phyloP scores from a whole-genome alignment of 1,284 basidiomycete species.

The Mycena citricolor region DNA sequence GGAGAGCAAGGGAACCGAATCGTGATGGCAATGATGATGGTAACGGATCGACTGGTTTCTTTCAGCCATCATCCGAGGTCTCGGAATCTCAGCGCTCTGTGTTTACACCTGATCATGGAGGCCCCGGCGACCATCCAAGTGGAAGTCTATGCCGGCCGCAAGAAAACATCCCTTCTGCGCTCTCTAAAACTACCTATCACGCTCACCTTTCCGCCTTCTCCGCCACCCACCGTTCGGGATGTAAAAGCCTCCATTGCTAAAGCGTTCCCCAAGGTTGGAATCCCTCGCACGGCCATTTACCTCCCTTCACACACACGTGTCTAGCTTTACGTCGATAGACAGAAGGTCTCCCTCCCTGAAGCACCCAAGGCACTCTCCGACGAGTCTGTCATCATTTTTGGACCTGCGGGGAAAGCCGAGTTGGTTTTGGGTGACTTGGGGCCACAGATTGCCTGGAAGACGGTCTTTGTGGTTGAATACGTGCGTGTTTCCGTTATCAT shows the following conservation, averaged over 20 bases:
- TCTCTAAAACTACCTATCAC: constrained; percentile 19
- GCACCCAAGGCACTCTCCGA: constrained; percentile 65
- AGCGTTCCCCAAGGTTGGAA: constrained; percentile 64
- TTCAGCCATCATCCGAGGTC: no score
- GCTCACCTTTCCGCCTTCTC: constrained; percentile 18
- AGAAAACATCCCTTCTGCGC: constrained; percentile 19
- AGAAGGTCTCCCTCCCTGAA: constrained; percentile 67
- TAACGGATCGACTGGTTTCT: no score
- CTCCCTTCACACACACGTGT: constrained; percentile 1
- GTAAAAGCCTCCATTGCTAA: constrained; percentile 58
- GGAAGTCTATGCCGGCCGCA: constrained; percentile 12
- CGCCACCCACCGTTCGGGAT: constrained; percentile 49
- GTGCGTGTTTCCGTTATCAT: constrained; percentile 48
- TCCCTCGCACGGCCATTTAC: constrained; percentile 5
- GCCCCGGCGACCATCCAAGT: constrained; percentile 13
- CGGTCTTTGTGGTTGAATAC: constrained; percentile 89
- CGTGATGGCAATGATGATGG: no score
- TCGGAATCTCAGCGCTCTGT: no score
- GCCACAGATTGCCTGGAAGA: constrained; percentile 82
- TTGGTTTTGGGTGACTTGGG: constrained; percentile 86
- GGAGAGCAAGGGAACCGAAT: no score
- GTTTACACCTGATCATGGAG: constrained; percentile 14
- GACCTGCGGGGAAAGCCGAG: constrained; percentile 56
- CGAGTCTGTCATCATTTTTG: constrained; percentile 52
- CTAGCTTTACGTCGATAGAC: constrained; percentile 71